Evolutionary conservation across 345 rosid genomes (phyloP), one percentile per base, ranked within the genome.

Genomic region (Schrenkiella parvula): DNA sequence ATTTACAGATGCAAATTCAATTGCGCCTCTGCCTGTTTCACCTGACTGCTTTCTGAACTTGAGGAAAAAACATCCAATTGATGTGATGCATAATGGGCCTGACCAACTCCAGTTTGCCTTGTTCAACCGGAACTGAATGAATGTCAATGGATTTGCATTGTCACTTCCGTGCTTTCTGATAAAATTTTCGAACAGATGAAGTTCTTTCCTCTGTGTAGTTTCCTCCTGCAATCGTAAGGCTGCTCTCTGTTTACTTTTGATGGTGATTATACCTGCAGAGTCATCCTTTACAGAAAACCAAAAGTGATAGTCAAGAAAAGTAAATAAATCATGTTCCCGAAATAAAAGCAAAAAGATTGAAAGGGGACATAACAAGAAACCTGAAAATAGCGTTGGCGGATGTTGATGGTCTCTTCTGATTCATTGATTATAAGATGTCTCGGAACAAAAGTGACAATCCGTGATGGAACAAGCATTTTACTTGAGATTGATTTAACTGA

Each of bases 51-150:
- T 88, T 73, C 86, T 83, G 72, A 89, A 93, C 81, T 90, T 93
- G 62, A 93, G 80, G 80, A 86, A 90, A 78, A 93, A 93, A 47
- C 88, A 73, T 51, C 98, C 97, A 25, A 93, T 80, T 25, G 98
- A 93, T 66, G 89, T 82, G 75, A 89, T 87, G 82, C 97, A 88
- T 53, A 90, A 82, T 68, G 98, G 98, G 21, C 98, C 98, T 19
- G 98, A 93, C 98, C 96, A 93, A 71, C 82, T 74, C 62, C 80
- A 70, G 41, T 82, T 82, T 72, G 88, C 78, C 38, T 84, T 86
- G 80, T 81, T 74, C 73, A 81, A 72, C 59, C 42, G 88, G 76
- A 90, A 90, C 83, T 90, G 97, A 71, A 90, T 83, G 77, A 76
- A 82, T 59, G 71, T 64, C 79, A 79, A 46, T 32, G 87, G 68